Evolutionary conservation across 352 stramenopile genomes (phyloP).

Genomic region (Thalassiosira delicatula): DNA sequence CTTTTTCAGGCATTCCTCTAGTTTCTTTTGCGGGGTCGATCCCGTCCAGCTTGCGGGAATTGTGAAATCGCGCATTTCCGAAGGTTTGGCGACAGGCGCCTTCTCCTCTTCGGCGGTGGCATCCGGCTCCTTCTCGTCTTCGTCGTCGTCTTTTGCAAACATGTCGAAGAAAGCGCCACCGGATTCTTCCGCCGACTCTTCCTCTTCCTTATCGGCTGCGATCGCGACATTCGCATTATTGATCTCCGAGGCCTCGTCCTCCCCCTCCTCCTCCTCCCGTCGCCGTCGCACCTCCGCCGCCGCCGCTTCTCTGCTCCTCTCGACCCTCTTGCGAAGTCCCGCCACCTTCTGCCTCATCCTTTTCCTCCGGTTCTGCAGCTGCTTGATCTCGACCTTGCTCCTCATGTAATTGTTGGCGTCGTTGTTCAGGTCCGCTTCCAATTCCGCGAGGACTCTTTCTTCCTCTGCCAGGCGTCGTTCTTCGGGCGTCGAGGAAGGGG

Average conservation of each 20-base stretch:
- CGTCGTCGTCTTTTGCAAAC: slow-evolving; percentile 40
- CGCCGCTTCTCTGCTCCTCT: slow-evolving; percentile 37
- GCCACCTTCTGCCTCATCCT: slow-evolving; percentile 56
- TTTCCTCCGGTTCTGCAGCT: slow-evolving; percentile 64
- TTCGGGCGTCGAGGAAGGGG: slow-evolving; percentile 17
- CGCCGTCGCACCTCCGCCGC: slow-evolving; percentile 28
- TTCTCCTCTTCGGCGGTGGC: neutral
- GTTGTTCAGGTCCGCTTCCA: slow-evolving; percentile 65
- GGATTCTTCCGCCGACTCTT: slow-evolving; percentile 38
- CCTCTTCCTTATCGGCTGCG: slow-evolving; percentile 13
- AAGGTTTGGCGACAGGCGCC: neutral
- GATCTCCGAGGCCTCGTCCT: neutral
- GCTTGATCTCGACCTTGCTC: slow-evolving; percentile 77
- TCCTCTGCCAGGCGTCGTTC: slow-evolving; percentile 53
- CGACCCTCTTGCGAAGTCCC: slow-evolving; percentile 55
- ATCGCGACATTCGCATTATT: neutral
- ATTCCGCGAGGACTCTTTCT: slow-evolving; percentile 54
- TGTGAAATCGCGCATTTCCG: slow-evolving; percentile 36
- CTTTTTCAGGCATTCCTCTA: slow-evolving; percentile 90
- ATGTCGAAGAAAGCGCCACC: slow-evolving; percentile 54
- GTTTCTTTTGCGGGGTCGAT: slow-evolving; percentile 88
- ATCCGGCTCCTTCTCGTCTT: slow-evolving; percentile 15
- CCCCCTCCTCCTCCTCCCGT: slow-evolving; percentile 5
- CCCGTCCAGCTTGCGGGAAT: slow-evolving; percentile 77
- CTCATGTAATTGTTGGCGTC: slow-evolving; percentile 83